Percentiles rank a stretch among this genome's conserved stretches.
These are phyloP conservation scores for Mollisia scopiformis DNA, from an alignment of 2,329 filamentous ascomycete genomes.

Conservation along the genomic window DNA sequence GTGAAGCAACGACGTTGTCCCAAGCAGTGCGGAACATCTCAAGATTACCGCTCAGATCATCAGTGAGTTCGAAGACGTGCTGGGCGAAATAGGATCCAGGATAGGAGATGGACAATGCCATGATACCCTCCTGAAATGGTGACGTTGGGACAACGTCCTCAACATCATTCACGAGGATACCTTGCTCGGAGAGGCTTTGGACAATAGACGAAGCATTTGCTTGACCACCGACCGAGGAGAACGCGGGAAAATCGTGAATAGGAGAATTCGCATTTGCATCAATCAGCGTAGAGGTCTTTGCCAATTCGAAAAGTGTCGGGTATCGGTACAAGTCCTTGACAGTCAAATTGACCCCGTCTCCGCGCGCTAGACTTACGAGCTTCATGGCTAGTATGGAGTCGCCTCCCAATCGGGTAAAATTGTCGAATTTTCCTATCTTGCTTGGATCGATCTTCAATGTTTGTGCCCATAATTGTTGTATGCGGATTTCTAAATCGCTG, in stretches of 20 bases:
- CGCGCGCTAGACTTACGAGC: slow-evolving; percentile 42
- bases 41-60: slow-evolving; percentile 18
- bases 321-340: slow-evolving; percentile 47
- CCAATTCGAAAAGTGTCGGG: slow-evolving; percentile 46
- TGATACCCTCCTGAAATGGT: slow-evolving; percentile 40
- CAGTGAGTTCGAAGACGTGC: slow-evolving; percentile 22
- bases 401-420: slow-evolving; percentile 42
- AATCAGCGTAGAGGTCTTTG: slow-evolving; percentile 33
- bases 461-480: slow-evolving; percentile 15
- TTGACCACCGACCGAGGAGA: slow-evolving; percentile 22
- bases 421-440: slow-evolving; percentile 33
- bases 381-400: slow-evolving; percentile 43
- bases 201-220: not conserved
- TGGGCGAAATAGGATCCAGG: slow-evolving; percentile 40
- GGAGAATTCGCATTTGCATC: slow-evolving; percentile 14
- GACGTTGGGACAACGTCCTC: slow-evolving; percentile 43
- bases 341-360: slow-evolving; percentile 37
- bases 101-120: slow-evolving; percentile 38
- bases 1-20: slow-evolving; percentile 8
- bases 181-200: not conserved
- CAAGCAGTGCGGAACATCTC: slow-evolving; percentile 21
- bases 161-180: slow-evolving; percentile 14
- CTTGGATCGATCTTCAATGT: slow-evolving; percentile 11
- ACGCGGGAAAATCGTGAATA: not conserved
- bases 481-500: slow-evolving; percentile 3